These are phyloP conservation scores for Tylopilus sp. DNA, from an alignment of 768 basidiomycete genomes.

Conservation along the genomic window DNA sequence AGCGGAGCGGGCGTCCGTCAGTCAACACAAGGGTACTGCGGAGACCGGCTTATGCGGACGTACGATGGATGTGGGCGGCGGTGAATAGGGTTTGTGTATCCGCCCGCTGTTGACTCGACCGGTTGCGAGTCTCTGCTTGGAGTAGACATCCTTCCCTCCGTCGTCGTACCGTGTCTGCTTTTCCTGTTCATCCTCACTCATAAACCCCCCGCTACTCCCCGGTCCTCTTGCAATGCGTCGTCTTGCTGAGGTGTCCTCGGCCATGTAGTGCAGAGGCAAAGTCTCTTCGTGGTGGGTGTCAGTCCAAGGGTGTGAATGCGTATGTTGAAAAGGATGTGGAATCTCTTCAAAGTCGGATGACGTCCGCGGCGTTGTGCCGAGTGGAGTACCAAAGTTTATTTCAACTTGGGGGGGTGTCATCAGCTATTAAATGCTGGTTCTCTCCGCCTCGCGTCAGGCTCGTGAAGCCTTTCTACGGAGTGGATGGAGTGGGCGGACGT, in stretches of 20 bases:
- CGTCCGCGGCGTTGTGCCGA: constrained; percentile 45
- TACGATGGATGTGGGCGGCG: constrained; percentile 65
- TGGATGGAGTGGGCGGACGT: not conserved
- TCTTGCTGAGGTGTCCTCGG: constrained; percentile 46
- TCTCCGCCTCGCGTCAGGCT: constrained; percentile 10
- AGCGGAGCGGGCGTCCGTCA: constrained; percentile 1
- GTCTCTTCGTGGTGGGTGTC: constrained; percentile 36
- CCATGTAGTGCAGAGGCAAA: constrained; percentile 52
- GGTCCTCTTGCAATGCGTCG: constrained; percentile 41
- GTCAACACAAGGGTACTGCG: constrained; percentile 3
- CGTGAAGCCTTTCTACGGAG: not conserved
- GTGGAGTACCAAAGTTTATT: constrained; percentile 64
- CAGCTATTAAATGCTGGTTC: constrained; percentile 30
- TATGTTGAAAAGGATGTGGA: constrained; percentile 47
- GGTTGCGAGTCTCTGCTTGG: constrained; percentile 40
- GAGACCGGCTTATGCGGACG: constrained; percentile 40
- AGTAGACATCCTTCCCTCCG: constrained; percentile 68
- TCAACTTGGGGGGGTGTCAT: constrained; percentile 66
- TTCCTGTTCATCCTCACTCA: constrained; percentile 27
- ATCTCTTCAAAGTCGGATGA: constrained; percentile 74
- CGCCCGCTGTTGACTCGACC: constrained; percentile 55
- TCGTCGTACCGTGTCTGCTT: constrained; percentile 40
- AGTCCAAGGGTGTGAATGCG: constrained; percentile 27
- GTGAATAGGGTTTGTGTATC: constrained; percentile 53
- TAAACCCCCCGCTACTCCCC: constrained; percentile 29